Percentiles rank a stretch among this genome's conserved stretches.
Conservation (phyloP, 371 early-diverging fungal species). For the Syncephalastrum racemosum region DNA sequence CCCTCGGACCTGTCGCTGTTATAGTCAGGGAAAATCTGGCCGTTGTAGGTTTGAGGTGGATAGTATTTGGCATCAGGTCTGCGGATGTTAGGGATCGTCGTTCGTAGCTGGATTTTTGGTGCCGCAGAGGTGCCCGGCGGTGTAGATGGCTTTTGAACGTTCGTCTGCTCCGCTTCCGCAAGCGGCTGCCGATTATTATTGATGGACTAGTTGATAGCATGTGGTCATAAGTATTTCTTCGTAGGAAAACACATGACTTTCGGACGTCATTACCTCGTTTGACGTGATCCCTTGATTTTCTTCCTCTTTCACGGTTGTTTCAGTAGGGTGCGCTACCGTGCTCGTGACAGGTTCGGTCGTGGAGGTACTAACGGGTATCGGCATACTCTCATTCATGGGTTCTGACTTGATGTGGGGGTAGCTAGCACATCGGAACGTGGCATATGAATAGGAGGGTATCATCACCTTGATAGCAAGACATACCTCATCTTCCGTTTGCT, state of each 20-base stretch:
- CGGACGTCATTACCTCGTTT: neutral
- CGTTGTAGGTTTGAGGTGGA: conserved; percentile 44
- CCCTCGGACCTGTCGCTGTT: conserved; percentile 36
- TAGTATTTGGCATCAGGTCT: conserved; percentile 31
- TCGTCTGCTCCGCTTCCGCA: too few species aligned
- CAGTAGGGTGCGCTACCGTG: neutral
- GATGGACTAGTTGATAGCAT: too few species aligned
- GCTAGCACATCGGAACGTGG: too few species aligned
- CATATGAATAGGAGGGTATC: neutral
- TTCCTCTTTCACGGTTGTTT: neutral
- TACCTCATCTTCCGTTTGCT: conserved; percentile 36
- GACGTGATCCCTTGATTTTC: conserved; percentile 1
- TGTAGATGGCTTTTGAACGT: conserved; percentile 3
- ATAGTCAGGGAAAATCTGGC: conserved; percentile 32
- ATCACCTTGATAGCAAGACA: neutral
- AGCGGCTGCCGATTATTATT: too few species aligned
- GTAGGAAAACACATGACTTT: neutral
- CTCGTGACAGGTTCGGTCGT: neutral
- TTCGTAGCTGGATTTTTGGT: conserved; percentile 17
- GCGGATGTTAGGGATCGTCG: conserved; percentile 28
- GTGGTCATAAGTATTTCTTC: neutral
- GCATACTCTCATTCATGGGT: conserved; percentile 2
- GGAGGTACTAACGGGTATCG: neutral
- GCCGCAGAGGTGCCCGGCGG: conserved; percentile 1
- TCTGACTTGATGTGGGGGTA: conserved; percentile 2